Percentiles rank a stretch among this genome's conserved stretches.
These are phyloP conservation scores for Dysphania ambrosioides DNA, from an alignment of 148 eudicot genomes.

Conservation along the genomic window DNA sequence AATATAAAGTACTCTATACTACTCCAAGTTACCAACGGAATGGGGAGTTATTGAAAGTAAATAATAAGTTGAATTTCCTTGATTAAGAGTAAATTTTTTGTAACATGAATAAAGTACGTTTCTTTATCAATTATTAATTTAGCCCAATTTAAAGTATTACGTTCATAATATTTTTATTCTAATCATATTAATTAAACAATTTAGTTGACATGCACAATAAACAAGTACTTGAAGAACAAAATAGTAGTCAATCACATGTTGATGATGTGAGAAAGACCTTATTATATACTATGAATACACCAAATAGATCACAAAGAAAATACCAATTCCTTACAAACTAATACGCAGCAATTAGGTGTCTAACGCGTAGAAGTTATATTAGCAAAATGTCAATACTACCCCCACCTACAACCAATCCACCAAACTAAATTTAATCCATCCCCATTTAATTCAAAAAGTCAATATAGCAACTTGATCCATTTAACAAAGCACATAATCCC, in stretches of 20 bases:
- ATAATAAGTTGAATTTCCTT: too few relatives aligned
- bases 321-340: not conserved
- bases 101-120: too few relatives aligned
- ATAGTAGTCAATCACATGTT: slow-evolving; percentile 1
- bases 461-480: too few relatives aligned
- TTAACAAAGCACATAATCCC: too few relatives aligned
- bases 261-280: not conserved
- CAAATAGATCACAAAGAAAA: not conserved
- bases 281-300: not conserved
- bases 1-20: too few relatives aligned
- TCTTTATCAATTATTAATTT: too few relatives aligned
- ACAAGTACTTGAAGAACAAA: not conserved
- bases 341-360: not conserved
- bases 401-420: slow-evolving; percentile 18
- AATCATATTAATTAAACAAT: too few relatives aligned
- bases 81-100: too few relatives aligned
- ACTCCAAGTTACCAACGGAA: too few relatives aligned
- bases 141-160: too few relatives aligned
- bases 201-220: not conserved
- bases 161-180: too few relatives aligned
- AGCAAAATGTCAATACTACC: slow-evolving; percentile 12
- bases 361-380: not conserved
- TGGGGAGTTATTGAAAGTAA: too few relatives aligned
- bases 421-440: not conserved
- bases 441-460: not conserved